Conservation (phyloP, 2,329 filamentous ascomycete genomes). For the Stromatinia cepivora region DNA sequence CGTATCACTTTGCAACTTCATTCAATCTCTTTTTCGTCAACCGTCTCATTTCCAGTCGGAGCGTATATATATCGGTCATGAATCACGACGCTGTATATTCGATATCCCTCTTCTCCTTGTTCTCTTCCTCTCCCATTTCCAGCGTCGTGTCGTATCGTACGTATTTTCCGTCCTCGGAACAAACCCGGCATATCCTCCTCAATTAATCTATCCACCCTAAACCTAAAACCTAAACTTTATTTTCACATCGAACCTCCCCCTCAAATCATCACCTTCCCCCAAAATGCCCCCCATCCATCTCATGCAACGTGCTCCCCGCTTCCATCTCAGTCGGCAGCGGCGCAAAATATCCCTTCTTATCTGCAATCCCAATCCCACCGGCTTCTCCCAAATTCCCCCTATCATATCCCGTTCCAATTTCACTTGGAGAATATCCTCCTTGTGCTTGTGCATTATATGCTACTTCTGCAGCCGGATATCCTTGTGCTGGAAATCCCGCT, state of each 20-base stretch:
- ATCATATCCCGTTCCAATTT: background rate
- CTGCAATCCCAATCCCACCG: background rate
- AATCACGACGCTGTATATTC: no score
- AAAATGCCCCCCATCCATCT: background rate
- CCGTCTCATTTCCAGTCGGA: background rate
- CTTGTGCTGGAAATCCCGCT: background rate
- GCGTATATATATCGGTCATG: background rate
- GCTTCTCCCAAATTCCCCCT: background rate
- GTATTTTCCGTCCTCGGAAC: background rate
- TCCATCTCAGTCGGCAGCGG: slow-evolving; percentile 10
- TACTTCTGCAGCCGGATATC: background rate
- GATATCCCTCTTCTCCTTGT: background rate
- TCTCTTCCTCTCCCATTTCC: background rate
- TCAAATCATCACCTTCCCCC: background rate
- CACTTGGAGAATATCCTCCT: background rate
- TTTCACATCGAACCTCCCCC: background rate
- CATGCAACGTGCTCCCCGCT: background rate
- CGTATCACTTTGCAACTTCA: background rate
- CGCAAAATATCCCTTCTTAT: slow-evolving; percentile 7
- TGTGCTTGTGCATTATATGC: background rate
- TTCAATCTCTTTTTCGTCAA: no score
- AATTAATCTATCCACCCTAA: background rate
- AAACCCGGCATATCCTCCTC: background rate
- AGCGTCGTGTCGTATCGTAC: background rate
- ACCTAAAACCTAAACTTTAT: background rate